phyloP scores from a whole-genome alignment of 2,329 filamentous ascomycete genomes.

The Microdochium bolleyi region DNA sequence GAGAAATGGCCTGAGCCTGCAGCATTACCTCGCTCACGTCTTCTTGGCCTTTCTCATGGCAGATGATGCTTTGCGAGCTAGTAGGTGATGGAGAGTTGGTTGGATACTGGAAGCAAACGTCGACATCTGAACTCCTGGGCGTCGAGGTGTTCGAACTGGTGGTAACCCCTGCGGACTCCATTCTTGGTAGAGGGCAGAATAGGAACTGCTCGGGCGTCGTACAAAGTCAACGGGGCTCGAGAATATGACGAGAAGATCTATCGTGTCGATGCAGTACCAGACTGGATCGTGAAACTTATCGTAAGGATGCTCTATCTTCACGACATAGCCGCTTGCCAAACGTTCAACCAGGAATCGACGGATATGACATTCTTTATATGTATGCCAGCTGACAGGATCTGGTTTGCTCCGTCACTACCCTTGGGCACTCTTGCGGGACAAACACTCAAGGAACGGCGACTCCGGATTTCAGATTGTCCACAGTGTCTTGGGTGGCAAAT shows the following conservation, averaged over 20 bases:
- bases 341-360: background rate
- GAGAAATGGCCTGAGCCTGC: background rate
- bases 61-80: background rate
- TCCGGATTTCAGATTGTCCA: too few relatives aligned
- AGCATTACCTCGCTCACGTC: constrained; percentile 4
- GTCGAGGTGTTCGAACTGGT: background rate
- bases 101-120: background rate
- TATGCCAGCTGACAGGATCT: background rate
- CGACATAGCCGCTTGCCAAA: background rate
- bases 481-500: background rate
- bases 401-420: background rate
- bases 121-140: background rate
- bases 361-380: background rate
- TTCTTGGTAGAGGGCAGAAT: background rate
- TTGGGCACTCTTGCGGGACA: background rate
- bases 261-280: background rate
- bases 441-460: background rate
- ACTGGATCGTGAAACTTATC: background rate
- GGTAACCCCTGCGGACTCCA: background rate
- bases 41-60: constrained; percentile 5
- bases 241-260: background rate
- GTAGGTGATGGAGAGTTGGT: background rate
- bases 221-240: background rate
- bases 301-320: background rate
- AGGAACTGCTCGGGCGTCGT: background rate